phyloP scores from a whole-genome alignment of 2,329 filamentous ascomycete species.

The Aspergillus felis region DNA sequence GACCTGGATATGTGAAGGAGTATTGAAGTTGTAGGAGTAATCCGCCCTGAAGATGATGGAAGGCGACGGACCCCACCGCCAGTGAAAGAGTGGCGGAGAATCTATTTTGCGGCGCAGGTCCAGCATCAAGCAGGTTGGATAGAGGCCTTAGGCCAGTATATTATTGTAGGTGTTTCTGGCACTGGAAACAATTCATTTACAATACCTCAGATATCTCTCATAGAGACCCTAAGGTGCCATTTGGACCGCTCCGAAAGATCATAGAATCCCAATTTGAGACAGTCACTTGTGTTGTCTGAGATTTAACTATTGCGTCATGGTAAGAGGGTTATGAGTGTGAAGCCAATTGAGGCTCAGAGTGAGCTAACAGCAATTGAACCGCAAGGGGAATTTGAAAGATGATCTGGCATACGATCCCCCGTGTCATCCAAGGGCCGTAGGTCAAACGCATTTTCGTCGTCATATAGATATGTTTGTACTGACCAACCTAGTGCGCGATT shows the following conservation, averaged over 20 bases:
- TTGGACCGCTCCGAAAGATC: neutral
- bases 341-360: constrained; percentile 1
- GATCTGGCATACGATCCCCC: constrained; percentile 72
- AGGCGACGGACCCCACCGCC: constrained; percentile 25
- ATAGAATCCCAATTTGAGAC: neutral
- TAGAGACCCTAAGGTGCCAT: neutral
- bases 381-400: constrained; percentile 53
- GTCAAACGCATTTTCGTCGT: constrained; percentile 30
- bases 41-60: constrained; percentile 12
- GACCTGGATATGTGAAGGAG: constrained; percentile 11
- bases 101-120: constrained; percentile 34
- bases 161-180: constrained; percentile 1
- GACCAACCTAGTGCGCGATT: constrained; percentile 68
- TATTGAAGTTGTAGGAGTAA: constrained; percentile 6
- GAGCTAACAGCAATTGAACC: constrained; percentile 6
- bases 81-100: constrained; percentile 32
- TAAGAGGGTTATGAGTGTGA: constrained; percentile 11
- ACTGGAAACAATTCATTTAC: neutral
- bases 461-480: constrained; percentile 6
- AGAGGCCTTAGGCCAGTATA: neutral
- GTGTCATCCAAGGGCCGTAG: constrained; percentile 78
- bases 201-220: neutral
- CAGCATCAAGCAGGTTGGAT: constrained; percentile 1
- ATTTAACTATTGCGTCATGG: constrained; percentile 23
- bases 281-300: neutral